Base-by-base conservation (phyloP, 495 filamentous ascomycete genomes). In the Lasiosphaeria hispida region DNA sequence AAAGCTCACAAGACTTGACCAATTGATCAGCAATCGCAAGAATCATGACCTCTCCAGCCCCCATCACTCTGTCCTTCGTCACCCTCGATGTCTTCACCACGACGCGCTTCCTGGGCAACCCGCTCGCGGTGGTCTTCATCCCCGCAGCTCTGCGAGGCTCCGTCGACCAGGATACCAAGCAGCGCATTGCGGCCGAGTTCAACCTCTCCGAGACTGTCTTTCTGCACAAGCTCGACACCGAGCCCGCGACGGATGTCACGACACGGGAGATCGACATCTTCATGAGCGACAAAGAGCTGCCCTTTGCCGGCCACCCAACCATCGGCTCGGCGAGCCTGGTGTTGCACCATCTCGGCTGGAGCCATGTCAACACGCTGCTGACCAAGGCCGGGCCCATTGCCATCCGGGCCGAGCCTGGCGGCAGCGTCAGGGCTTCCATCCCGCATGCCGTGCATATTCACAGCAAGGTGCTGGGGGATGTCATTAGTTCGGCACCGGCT, bases 191-290 rank as follows among this genome's bases (percentile, higher is more conserved):
- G 2, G 63, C 69, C 34, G 91, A 96, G 72, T 94, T 94, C 85
- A 93, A 93, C 61, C 79, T 91, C 62, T 91, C 88, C 4, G 90
- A 94, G 65, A 92, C 85, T 1, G 87, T 92, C 51, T 96, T 93
- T 72, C 72, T 94, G 11, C 83, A 91, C 67, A 75, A 78, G 11
- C 53, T 60, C n/a, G 36, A 57, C 33, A 19, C 53, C 18, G 59
- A 66, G 35, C 18, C 43, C 37, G 43, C 57, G 30, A 37, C 38
- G 35, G 17, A 47, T 19, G 30, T 33, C 15, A 48, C 63, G 0
- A 55, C 65, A 36, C 72, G 77, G 42, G 59, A 75, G 3, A 83
- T 91, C 65, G 84, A 90, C 70, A 93, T 91, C 72, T 91, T 90
- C 77, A 86, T 83, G 30, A 68, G 75, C 13, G 68, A 75, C 30